A percentile compares a stretch with the other conserved stretches of the same genome.
Conservation (phyloP, 1,284 basidiomycete species). For the Ceratobasidium sp. region DNA sequence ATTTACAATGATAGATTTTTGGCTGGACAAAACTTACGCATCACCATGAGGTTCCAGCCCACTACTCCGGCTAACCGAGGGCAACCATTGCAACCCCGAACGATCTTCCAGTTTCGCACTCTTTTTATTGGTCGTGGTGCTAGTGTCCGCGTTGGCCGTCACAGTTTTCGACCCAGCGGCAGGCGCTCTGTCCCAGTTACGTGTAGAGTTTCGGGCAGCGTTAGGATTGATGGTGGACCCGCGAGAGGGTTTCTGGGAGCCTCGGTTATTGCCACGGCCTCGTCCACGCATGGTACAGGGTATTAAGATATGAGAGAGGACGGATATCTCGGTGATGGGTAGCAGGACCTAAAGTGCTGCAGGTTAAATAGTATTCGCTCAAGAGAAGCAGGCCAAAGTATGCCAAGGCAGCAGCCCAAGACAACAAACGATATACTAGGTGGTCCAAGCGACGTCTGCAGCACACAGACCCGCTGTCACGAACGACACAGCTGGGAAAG, state of each 20-base stretch:
- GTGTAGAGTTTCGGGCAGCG: constrained; percentile 24
- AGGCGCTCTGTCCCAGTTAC: constrained; percentile 25
- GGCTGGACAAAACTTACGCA: constrained; percentile 13
- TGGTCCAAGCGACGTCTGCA: too few relatives aligned
- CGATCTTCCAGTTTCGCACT: background rate
- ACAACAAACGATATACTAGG: too few relatives aligned
- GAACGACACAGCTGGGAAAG: constrained; percentile 1
- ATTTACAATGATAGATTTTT: background rate
- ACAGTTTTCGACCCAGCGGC: background rate
- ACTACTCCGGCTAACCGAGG: constrained; percentile 34
- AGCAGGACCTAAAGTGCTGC: background rate
- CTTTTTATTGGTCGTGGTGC: background rate
- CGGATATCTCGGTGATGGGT: background rate
- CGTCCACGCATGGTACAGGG: constrained; percentile 27
- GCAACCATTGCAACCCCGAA: constrained; percentile 15
- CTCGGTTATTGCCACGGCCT: constrained; percentile 8
- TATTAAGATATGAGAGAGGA: background rate
- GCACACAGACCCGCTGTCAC: background rate
- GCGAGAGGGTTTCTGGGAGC: constrained; percentile 2
- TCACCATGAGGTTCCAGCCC: constrained; percentile 37
- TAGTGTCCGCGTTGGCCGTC: background rate
- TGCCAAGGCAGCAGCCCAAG: too few relatives aligned
- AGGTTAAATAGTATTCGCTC: background rate
- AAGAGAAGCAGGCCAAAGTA: too few relatives aligned
- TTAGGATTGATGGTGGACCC: background rate